Evolutionary conservation across 495 filamentous ascomycete species (phyloP), one percentile per base, ranked within the genome.

Genomic region (Aspergillus egyptiacus): DNA sequence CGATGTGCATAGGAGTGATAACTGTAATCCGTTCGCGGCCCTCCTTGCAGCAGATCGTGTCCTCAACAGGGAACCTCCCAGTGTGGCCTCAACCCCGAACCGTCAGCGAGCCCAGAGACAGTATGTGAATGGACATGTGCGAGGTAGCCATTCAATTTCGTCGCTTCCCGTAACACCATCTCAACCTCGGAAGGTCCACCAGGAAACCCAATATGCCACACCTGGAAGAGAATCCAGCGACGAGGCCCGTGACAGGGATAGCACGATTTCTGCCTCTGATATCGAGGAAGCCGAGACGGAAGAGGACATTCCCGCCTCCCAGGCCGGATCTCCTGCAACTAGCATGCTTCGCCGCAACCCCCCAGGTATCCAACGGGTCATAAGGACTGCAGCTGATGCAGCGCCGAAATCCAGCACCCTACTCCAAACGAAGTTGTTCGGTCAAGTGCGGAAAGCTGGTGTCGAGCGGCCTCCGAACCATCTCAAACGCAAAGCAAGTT

Each of bases 251-350:
- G 87, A 87, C 58, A 77, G 86, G 37, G 89, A 95, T 56, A 93
- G 86, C 69, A 96, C 90, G 5, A 91, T 96, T 40, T 95, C 90
- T 0, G 88, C 81, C 14, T 84, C 86, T 4, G 87, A 91, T 46
- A 78, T 79, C 18, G 84, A 86, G 35, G 78, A 81, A 38, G 74
- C 71, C 10, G 70, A 77, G 25, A 77, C 73, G 6, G 67, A 81
- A 28, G 75, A 82, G 51, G 78, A 79, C 1, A 64, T 82, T 5
- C 67, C 71, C 5, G 77, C 76, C 24, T 73, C 72, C 35, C 73
- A 76, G 33, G 76, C 76, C 14, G 74, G 66, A 42, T 70, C 73
- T 41, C 51, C 70, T 41, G 77, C 77, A 4, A 67, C 73, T 9
- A 72, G 64, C 51, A 75, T 80, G 70, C 70, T 81, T 43, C 69